A percentile compares a stretch with the other conserved stretches of the same genome.
Conservation (phyloP, 805 yeast genomes). For the Suhomyces kilbournensis region DNA sequence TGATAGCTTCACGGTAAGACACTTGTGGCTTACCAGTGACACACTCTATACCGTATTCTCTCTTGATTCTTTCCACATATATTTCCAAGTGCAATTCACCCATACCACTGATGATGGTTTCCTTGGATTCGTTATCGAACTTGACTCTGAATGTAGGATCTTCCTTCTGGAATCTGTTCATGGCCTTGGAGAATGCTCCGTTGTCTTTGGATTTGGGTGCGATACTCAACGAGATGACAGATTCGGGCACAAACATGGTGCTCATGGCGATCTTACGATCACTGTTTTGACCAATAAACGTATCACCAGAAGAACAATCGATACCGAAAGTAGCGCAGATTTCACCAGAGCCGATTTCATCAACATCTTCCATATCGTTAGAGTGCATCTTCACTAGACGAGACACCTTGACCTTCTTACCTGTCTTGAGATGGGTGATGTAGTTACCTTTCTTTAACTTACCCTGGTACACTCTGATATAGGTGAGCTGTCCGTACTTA, state of each 20-base stretch:
- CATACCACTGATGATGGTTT: slow-evolving; percentile 95
- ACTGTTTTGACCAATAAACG: slow-evolving; percentile 77
- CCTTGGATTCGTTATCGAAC: slow-evolving; percentile 87
- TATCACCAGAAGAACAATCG: slow-evolving; percentile 98
- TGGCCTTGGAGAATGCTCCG: slow-evolving; percentile 88
- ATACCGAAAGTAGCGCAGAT: slow-evolving; percentile 99
- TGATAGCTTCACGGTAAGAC: slow-evolving; percentile 91
- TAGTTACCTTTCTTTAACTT: slow-evolving; percentile 84
- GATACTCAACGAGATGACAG: slow-evolving; percentile 91
- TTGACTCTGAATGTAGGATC: slow-evolving; percentile 97
- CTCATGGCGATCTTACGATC: slow-evolving; percentile 81
- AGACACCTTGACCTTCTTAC: slow-evolving; percentile 84
- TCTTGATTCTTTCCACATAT: slow-evolving; percentile 95
- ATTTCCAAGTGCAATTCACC: slow-evolving; percentile 97
- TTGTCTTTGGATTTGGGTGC: slow-evolving; percentile 86
- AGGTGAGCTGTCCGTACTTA: slow-evolving; percentile 94
- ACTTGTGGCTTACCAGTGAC: slow-evolving; percentile 97
- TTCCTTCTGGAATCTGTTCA: slow-evolving; percentile 96
- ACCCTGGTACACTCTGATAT: slow-evolving; percentile 96
- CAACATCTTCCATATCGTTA: slow-evolving; percentile 97
- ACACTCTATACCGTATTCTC: slow-evolving; percentile 96
- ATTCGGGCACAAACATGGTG: slow-evolving; percentile 98
- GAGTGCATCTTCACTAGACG: slow-evolving; percentile 98
- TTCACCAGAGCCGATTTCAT: slow-evolving; percentile 95
- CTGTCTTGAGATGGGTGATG: slow-evolving; percentile 85